Evolutionary conservation across 352 stramenopile genomes (phyloP).

Genomic region (Paralagenidium karlingii): DNA sequence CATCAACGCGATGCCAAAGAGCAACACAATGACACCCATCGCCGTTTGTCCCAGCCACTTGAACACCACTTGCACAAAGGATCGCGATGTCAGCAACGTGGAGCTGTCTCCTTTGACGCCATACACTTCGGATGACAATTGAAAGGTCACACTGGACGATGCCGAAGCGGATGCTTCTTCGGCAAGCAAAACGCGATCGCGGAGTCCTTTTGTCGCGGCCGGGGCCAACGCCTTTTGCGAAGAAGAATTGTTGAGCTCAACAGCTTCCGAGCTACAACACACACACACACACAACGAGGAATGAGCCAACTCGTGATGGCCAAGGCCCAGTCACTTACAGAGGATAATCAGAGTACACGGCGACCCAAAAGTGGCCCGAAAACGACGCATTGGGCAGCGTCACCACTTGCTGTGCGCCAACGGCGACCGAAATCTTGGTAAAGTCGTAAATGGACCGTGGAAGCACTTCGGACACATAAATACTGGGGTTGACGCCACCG

Average conservation of each 20-base stretch:
- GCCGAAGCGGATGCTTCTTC: background rate
- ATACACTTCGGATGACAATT: constrained; percentile 29
- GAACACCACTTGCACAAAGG: constrained; percentile 29
- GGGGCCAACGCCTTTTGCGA: constrained; percentile 1
- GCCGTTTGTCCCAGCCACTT: constrained; percentile 33
- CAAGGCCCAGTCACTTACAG: constrained; percentile 2
- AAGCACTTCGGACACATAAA: constrained; percentile 61
- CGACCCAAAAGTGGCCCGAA: constrained; percentile 56
- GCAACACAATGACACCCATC: constrained; percentile 31
- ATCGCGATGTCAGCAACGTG: constrained; percentile 27
- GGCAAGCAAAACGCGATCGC: background rate
- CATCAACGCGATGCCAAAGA: constrained; percentile 18
- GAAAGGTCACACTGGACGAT: constrained; percentile 9
- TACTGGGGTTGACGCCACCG: constrained; percentile 17
- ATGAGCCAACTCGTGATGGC: background rate
- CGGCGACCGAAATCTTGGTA: constrained; percentile 32
- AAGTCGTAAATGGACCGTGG: constrained; percentile 71
- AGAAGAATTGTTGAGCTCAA: constrained; percentile 1
- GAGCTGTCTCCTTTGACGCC: constrained; percentile 6
- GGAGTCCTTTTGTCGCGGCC: background rate
- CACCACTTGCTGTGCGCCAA: constrained; percentile 18
- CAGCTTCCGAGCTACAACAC: background rate
- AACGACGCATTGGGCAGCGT: constrained; percentile 34
- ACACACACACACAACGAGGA: background rate
- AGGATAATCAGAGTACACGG: constrained; percentile 53